A percentile compares a stretch with the other conserved stretches of the same genome.
Evolutionary conservation across 148 eudicot species (phyloP).

Genomic region (Hydrangea macrophylla): DNA sequence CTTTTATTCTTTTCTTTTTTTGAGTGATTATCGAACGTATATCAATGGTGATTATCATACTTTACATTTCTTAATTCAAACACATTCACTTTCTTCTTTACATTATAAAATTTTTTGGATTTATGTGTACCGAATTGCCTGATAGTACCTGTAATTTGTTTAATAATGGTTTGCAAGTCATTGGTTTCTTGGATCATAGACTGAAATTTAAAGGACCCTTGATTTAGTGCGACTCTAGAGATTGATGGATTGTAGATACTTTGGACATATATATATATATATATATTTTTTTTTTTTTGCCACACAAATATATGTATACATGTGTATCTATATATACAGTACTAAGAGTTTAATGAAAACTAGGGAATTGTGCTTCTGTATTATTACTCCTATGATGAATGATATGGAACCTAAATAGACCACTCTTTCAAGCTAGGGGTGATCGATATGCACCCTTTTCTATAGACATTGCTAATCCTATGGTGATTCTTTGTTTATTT

Average conservation of each 20-base stretch:
- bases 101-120: too few relatives aligned
- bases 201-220: not conserved
- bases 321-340: not conserved
- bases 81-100: not conserved
- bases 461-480: conserved; percentile 8
- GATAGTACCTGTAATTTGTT: not conserved
- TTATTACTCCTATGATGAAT: not conserved
- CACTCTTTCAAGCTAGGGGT: not conserved
- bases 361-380: not conserved
- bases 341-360: not conserved
- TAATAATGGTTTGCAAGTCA: not conserved
- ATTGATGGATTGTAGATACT: not conserved
- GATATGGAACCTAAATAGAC: not conserved
- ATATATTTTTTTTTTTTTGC: too few relatives aligned
- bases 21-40: not conserved
- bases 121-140: not conserved
- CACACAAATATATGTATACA: not conserved
- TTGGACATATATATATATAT: not conserved
- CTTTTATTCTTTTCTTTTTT: not conserved
- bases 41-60: not conserved
- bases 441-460: conserved; percentile 8
- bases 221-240: not conserved
- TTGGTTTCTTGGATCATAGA: not conserved
- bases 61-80: not conserved
- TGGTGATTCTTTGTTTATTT: conserved; percentile 13